Conservation (phyloP, 2,329 filamentous ascomycete species). For the Cytospora mali region DNA sequence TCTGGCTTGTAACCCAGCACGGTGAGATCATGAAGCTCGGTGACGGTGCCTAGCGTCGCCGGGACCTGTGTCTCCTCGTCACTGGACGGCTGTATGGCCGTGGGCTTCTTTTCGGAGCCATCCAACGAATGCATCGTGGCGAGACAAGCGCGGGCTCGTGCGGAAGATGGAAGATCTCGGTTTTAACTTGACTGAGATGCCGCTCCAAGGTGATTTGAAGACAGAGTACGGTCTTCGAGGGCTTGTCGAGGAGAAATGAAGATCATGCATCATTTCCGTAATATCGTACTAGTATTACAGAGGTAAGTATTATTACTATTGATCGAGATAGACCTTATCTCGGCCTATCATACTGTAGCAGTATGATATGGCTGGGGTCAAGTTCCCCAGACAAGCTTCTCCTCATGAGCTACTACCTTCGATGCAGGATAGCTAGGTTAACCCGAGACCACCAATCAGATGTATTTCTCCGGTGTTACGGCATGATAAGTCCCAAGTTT, state of each 20-base stretch:
- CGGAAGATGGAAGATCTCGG: not conserved
- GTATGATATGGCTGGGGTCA: not conserved
- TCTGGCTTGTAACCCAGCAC: conserved; percentile 60
- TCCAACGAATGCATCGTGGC: conserved; percentile 16
- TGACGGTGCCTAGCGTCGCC: conserved; percentile 18
- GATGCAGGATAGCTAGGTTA: not conserved
- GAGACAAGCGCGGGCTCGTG: not conserved
- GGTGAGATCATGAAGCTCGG: conserved; percentile 38
- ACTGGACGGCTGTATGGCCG: not conserved
- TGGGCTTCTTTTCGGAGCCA: conserved; percentile 7
- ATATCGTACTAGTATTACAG: not conserved
- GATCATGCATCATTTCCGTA: not conserved
- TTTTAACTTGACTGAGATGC: not conserved
- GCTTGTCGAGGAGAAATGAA: not conserved
- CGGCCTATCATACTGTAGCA: conserved; percentile 20
- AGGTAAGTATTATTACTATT: not conserved
- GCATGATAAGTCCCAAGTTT: not conserved
- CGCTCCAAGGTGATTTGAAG: not conserved
- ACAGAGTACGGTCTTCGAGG: too few species aligned
- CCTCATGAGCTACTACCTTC: conserved; percentile 3
- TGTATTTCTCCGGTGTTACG: not conserved
- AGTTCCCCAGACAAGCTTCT: not conserved
- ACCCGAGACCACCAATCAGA: not conserved
- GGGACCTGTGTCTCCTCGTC: conserved; percentile 17
- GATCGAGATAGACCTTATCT: conserved; percentile 24